Conservation (phyloP, 768 basidiomycete species). For the Cubamyces lactineus region DNA sequence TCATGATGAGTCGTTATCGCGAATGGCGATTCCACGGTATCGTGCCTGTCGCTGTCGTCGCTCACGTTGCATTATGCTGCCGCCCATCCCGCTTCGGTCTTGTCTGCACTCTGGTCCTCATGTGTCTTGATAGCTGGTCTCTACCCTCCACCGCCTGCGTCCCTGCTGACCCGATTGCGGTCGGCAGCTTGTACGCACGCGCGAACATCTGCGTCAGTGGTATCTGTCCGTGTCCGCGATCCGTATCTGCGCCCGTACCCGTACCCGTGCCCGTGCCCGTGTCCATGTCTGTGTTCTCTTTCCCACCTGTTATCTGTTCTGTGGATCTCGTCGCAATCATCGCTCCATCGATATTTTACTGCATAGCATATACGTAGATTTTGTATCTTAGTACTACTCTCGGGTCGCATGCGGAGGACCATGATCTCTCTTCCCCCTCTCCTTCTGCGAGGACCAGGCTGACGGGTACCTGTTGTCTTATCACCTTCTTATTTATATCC, state of each 20-base stretch:
- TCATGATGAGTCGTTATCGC: slow-evolving; percentile 1
- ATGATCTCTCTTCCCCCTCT: slow-evolving; percentile 1
- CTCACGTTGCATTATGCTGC: background rate
- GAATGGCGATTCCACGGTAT: slow-evolving; percentile 37
- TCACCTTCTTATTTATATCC: slow-evolving; percentile 36
- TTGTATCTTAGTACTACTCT: slow-evolving; percentile 35
- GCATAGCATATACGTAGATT: slow-evolving; percentile 35
- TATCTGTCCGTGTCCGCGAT: background rate
- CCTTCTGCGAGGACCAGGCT: slow-evolving; percentile 30
- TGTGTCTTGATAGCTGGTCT: too few relatives aligned
- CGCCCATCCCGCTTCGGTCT: background rate
- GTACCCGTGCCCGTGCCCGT: background rate
- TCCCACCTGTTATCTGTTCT: slow-evolving; percentile 29
- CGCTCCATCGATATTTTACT: slow-evolving; percentile 33
- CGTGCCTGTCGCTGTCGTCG: background rate
- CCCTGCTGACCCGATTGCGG: background rate
- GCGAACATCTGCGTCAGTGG: background rate
- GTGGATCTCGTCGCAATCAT: slow-evolving; percentile 32
- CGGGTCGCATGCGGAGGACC: slow-evolving; percentile 18
- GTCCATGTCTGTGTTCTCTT: slow-evolving; percentile 29
- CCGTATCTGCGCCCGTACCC: background rate
- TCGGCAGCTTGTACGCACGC: background rate
- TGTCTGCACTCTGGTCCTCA: background rate
- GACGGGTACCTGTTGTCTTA: slow-evolving; percentile 36
- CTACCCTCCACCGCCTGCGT: too few relatives aligned